Evolutionary conservation across 768 basidiomycete species (phyloP), one percentile per base, ranked within the genome.

Genomic region (Tylopilus cervinicoccineus): DNA sequence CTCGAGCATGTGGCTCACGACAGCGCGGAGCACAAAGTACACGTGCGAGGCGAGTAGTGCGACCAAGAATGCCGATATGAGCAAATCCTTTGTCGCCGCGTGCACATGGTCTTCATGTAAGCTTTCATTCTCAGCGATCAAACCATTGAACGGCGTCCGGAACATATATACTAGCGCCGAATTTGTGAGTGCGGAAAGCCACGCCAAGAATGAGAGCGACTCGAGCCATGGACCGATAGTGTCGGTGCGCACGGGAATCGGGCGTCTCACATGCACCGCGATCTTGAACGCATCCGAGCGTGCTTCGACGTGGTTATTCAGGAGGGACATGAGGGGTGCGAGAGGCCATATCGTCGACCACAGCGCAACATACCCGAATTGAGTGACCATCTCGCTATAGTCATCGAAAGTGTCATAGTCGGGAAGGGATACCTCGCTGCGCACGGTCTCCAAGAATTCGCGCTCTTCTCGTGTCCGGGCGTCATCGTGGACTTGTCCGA

Each of bases 251-350:
- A 74, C 67, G 0, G 94, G 93, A 29, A 95, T 78, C 2, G 95
- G 92, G 22, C 92, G 79, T 16, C 92, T 77, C 44, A 81, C 76
- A 60, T 95, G 93, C 5, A 83, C 81, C 5, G 85, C 83, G 64
- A 99, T 88, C 74, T 98, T 97, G 76, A 95, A 87, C 5, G 96
- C 96, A 62, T 99, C 95, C 3, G 86, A 89, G 16, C 93, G 84
- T 5, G 92, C 70, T 70, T 99, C 95, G 51, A 98, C 69, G 65
- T 89, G 78, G 66, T 99, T 97, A 74, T 98, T 99, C 40, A 96
- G 58, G 19, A 95, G 75, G 1, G 92, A 86, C 79, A 93, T 90
- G 9, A 84, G 79, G 74, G 92, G 84, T 3, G 92, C 87, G 16
- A 98, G 73, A 3, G 94, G 92, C 93, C 93, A 98, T 50, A 94